A percentile compares a stretch with the other conserved stretches of the same genome.
These are phyloP conservation scores for Tetracentron sinense DNA, from an alignment of 164 flowering plant species.

Conservation along the genomic window DNA sequence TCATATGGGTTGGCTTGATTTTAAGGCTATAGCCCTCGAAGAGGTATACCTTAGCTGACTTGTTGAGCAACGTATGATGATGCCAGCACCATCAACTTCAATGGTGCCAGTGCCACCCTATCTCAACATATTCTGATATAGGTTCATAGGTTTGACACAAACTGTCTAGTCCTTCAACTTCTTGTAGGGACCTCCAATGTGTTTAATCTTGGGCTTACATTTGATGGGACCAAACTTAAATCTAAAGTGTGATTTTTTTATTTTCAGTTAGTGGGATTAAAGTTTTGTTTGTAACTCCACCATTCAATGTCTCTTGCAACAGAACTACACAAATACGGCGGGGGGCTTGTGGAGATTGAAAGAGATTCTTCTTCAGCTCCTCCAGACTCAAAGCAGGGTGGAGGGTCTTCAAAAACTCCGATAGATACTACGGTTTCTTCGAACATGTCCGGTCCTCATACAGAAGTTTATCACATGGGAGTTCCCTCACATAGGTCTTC, in stretches of 20 bases:
- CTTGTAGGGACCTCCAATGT: not conserved
- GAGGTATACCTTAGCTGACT: too few relatives aligned
- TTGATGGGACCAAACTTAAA: not conserved
- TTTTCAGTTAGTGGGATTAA: too few relatives aligned
- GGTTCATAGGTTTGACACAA: not conserved
- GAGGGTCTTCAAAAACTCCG: constrained; percentile 35
- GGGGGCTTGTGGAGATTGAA: constrained; percentile 75
- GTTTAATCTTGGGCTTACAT: not conserved
- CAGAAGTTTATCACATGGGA: constrained; percentile 67
- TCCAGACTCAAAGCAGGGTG: constrained; percentile 53
- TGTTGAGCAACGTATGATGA: too few relatives aligned
- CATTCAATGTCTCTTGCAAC: constrained; percentile 16
- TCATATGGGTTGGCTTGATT: too few relatives aligned
- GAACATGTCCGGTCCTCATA: constrained; percentile 42
- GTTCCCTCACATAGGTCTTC: constrained; percentile 67
- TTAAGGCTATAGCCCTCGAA: too few relatives aligned
- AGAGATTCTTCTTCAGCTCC: constrained; percentile 48
- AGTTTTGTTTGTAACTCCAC: not conserved
- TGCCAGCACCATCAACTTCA: too few relatives aligned
- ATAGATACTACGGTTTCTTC: constrained; percentile 37
- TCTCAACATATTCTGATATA: not conserved
- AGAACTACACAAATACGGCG: constrained; percentile 90
- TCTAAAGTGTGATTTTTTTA: too few relatives aligned
- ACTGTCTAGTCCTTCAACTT: not conserved
- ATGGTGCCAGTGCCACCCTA: not conserved